These are phyloP conservation scores for Wickerhamomyces kurtzmanii DNA, from an alignment of 805 yeast species.

Conservation along the genomic window DNA sequence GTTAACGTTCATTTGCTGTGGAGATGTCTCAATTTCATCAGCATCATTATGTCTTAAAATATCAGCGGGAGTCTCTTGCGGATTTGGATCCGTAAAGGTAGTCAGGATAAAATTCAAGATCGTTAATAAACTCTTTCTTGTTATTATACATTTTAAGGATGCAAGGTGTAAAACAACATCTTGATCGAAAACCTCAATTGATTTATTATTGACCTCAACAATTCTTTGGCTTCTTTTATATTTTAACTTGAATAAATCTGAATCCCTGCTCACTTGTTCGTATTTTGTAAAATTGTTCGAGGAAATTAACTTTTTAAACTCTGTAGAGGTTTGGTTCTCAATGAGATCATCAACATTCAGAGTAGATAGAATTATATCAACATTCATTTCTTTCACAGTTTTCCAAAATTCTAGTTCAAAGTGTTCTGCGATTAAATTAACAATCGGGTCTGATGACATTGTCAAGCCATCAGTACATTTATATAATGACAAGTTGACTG, in stretches of 20 bases:
- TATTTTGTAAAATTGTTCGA: slow-evolving; percentile 39
- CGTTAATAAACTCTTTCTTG: slow-evolving; percentile 71
- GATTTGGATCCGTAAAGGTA: slow-evolving; percentile 81
- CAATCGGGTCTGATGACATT: slow-evolving; percentile 54
- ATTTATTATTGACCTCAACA: slow-evolving; percentile 38
- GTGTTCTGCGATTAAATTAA: slow-evolving; percentile 63
- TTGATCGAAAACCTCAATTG: slow-evolving; percentile 69
- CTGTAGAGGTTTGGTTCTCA: slow-evolving; percentile 49
- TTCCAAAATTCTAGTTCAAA: slow-evolving; percentile 51
- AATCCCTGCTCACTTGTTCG: slow-evolving; percentile 24
- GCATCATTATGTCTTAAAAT: slow-evolving; percentile 57
- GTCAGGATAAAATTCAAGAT: slow-evolving; percentile 72
- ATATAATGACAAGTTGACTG: slow-evolving; percentile 49
- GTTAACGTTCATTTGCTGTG: slow-evolving; percentile 64
- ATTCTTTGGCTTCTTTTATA: slow-evolving; percentile 52
- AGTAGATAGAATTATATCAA: slow-evolving; percentile 55
- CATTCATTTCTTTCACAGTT: slow-evolving; percentile 50
- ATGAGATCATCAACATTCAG: slow-evolving; percentile 69
- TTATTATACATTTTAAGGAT: slow-evolving; percentile 63
- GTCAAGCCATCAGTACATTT: slow-evolving; percentile 58
- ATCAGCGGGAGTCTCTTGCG: slow-evolving; percentile 61
- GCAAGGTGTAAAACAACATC: slow-evolving; percentile 64
- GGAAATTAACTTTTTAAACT: slow-evolving; percentile 60
- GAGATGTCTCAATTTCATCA: slow-evolving; percentile 46
- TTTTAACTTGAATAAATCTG: slow-evolving; percentile 47